Evolutionary conservation across 83 land plant genomes (phyloP).

Genomic region (Isoetes engelmannii): DNA sequence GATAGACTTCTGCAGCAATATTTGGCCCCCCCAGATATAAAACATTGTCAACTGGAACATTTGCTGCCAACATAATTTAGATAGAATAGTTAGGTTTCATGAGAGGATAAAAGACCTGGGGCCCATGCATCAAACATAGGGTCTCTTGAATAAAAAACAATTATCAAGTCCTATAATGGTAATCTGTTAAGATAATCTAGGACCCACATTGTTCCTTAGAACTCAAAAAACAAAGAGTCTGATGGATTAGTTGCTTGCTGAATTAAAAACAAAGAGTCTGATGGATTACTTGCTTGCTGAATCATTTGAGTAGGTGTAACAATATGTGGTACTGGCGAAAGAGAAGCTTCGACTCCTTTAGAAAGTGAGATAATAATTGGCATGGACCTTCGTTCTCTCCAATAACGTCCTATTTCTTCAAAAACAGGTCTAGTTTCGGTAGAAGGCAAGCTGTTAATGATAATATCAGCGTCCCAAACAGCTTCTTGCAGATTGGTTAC

Average conservation of each 20-base stretch:
- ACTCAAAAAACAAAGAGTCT: neutral
- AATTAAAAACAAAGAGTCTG: neutral
- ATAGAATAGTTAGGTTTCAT: neutral
- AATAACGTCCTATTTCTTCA: constrained; percentile 13
- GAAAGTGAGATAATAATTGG: constrained; percentile 11
- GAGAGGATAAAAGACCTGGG: neutral
- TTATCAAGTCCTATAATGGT: neutral
- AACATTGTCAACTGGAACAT: constrained; percentile 62
- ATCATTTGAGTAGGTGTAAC: constrained; percentile 19
- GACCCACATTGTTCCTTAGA: neutral
- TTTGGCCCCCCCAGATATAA: constrained; percentile 87
- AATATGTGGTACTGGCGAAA: constrained; percentile 13
- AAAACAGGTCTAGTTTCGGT: constrained; percentile 15
- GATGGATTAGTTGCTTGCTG: neutral
- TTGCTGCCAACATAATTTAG: constrained; percentile 38
- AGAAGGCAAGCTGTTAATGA: constrained; percentile 14
- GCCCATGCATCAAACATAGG: neutral
- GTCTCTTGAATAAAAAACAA: neutral
- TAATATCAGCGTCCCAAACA: constrained; percentile 18
- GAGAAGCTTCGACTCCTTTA: constrained; percentile 15
- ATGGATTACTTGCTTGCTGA: constrained; percentile 11
- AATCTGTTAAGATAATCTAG: neutral
- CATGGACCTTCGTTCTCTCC: constrained; percentile 15
- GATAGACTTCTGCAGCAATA: constrained; percentile 87
- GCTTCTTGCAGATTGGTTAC: too few species aligned